Evolutionary conservation across 805 yeast genomes (phyloP).

Genomic region (Kodamaea restingae): DNA sequence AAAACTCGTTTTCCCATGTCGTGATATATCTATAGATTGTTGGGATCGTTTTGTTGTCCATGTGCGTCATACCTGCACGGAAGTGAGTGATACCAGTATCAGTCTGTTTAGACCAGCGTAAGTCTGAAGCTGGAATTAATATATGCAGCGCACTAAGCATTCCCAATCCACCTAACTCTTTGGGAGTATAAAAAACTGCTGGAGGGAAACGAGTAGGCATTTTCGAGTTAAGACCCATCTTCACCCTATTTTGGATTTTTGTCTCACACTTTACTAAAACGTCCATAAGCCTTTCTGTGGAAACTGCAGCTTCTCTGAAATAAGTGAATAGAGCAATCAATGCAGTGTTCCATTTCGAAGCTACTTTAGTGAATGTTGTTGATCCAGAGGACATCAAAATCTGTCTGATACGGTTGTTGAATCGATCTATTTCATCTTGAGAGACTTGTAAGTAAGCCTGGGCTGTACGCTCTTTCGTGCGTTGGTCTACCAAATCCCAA

Average conservation of each 20-base stretch:
- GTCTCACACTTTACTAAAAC: conserved; percentile 87
- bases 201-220: conserved; percentile 99
- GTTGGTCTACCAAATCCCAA: conserved; percentile 78
- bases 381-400: conserved; percentile 94
- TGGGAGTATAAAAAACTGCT: conserved; percentile 96
- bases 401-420: conserved; percentile 81
- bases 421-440: conserved; percentile 70
- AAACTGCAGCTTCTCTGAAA: conserved; percentile 86
- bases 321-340: conserved; percentile 81
- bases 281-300: conserved; percentile 76
- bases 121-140: conserved; percentile 87
- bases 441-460: conserved; percentile 83
- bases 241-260: conserved; percentile 87
- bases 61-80: conserved; percentile 86
- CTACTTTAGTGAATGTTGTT: conserved; percentile 89
- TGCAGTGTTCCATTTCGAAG: conserved; percentile 94
- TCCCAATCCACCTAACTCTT: conserved; percentile 95
- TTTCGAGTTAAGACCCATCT: conserved; percentile 91
- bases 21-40: conserved; percentile 90
- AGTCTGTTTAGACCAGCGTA: conserved; percentile 88
- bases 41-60: conserved; percentile 80
- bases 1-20: conserved; percentile 94
- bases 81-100: conserved; percentile 93
- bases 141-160: conserved; percentile 97
- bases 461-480: conserved; percentile 81